Evolutionary conservation across 2,329 filamentous ascomycete species (phyloP).

Genomic region (Leptographium procerum): DNA sequence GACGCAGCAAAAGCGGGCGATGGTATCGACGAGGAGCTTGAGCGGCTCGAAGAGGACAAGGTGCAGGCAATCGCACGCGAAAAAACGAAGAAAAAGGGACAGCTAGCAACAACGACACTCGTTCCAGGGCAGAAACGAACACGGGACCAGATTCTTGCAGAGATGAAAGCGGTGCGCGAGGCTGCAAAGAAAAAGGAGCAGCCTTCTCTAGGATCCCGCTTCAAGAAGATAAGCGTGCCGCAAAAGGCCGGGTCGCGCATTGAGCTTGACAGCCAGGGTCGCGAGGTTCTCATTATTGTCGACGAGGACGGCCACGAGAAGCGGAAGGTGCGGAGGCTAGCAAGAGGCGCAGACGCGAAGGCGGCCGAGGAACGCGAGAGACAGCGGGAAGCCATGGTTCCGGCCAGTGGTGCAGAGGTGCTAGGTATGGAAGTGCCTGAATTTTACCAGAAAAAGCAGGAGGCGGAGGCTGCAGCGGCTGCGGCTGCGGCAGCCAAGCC

Average conservation of each 20-base stretch:
- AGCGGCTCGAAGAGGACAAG: constrained; percentile 42
- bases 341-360: constrained; percentile 19
- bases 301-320: constrained; percentile 57
- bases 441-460: constrained; percentile 37
- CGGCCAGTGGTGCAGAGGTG: constrained; percentile 43
- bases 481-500: constrained; percentile 43
- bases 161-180: constrained; percentile 50
- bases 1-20: constrained; percentile 16
- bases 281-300: constrained; percentile 53
- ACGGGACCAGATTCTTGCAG: constrained; percentile 55
- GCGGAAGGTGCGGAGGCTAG: constrained; percentile 48
- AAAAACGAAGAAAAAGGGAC: constrained; percentile 47
- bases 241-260: constrained; percentile 44
- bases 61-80: constrained; percentile 42
- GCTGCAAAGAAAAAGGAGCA: constrained; percentile 45
- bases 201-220: constrained; percentile 43
- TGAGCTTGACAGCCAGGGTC: constrained; percentile 48
- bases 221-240: constrained; percentile 52
- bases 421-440: constrained; percentile 58
- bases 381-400: constrained; percentile 29
- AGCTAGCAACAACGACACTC: constrained; percentile 41
- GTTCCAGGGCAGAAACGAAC: constrained; percentile 50
- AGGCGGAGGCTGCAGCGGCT: constrained; percentile 30
- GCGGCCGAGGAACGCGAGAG: constrained; percentile 24
- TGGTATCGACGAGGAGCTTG: constrained; percentile 57